phyloP scores from a whole-genome alignment of 2,329 filamentous ascomycete species.

The Metarhizium rileyi region DNA sequence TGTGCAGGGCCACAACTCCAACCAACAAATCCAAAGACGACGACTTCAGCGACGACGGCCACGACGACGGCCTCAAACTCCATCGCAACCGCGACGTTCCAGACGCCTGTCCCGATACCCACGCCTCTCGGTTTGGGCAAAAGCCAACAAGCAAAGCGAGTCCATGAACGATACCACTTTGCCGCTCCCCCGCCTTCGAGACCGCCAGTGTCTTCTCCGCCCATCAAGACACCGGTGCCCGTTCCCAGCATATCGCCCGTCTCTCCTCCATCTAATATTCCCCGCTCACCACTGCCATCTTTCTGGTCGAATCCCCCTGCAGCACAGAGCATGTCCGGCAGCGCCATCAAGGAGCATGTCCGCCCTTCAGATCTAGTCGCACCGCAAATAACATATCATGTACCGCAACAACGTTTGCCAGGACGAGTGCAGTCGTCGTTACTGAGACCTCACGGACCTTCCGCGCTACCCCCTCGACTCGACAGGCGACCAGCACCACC shows the following conservation, averaged over 20 bases:
- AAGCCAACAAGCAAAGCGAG: conserved; percentile 11
- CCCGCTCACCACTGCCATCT: neutral
- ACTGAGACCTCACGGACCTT: conserved; percentile 24
- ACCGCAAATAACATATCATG: conserved; percentile 32
- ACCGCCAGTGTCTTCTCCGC: neutral
- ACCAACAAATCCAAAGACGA: neutral
- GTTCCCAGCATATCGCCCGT: neutral
- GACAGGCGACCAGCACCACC: conserved; percentile 18
- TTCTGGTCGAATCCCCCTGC: neutral
- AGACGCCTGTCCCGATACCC: conserved; percentile 11
- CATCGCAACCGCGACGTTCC: conserved; percentile 9
- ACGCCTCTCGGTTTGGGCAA: conserved; percentile 9
- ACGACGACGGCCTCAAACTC: conserved; percentile 3
- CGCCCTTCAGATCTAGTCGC: conserved; percentile 27
- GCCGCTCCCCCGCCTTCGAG: neutral
- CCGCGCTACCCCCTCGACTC: conserved; percentile 20
- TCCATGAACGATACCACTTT: conserved; percentile 10
- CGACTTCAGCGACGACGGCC: conserved; percentile 5
- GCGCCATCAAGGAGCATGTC: conserved; percentile 13
- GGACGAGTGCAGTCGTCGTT: conserved; percentile 18
- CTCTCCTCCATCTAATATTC: conserved; percentile 4
- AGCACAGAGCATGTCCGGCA: conserved; percentile 5
- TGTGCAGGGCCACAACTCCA: neutral
- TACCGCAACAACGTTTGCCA: conserved; percentile 22
- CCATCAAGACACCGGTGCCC: conserved; percentile 5